These are phyloP conservation scores for Breynia disticha DNA, from an alignment of 441 rosid genomes.

Conservation along the genomic window DNA sequence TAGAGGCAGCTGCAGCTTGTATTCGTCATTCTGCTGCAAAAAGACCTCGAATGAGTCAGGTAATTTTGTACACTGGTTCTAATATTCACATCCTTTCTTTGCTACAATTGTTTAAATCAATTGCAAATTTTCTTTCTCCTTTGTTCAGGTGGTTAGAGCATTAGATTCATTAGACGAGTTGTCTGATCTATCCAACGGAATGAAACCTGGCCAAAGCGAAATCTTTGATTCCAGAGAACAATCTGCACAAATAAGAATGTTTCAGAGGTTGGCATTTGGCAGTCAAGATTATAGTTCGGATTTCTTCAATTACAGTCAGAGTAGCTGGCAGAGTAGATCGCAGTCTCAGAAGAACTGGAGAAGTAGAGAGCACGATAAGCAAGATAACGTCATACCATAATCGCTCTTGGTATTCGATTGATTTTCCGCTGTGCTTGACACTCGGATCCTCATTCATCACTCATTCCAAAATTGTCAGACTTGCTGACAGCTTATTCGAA, in stretches of 20 bases:
- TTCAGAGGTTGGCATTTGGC: constrained; percentile 87
- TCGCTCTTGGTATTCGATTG: too few relatives aligned
- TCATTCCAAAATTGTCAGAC: too few relatives aligned
- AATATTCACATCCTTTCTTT: neutral
- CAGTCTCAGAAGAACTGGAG: constrained; percentile 58
- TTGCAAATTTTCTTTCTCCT: neutral
- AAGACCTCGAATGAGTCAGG: constrained; percentile 90
- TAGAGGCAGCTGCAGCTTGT: constrained; percentile 93
- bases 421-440: constrained; percentile 1
- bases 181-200: constrained; percentile 75
- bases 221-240: constrained; percentile 61
- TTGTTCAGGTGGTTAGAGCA: constrained; percentile 69
- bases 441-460: neutral
- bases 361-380: constrained; percentile 28
- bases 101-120: neutral
- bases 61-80: constrained; percentile 8
- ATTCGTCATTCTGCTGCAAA: constrained; percentile 75
- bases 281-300: constrained; percentile 73
- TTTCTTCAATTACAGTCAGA: constrained; percentile 42
- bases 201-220: constrained; percentile 85
- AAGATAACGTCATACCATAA: constrained; percentile 28
- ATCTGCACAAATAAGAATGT: constrained; percentile 85
- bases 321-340: constrained; percentile 70
- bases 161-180: constrained; percentile 54
- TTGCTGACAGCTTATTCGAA: too few relatives aligned